Evolutionary conservation across 1,139 yeast species (phyloP).

Genomic region (Yarrowia galli): DNA sequence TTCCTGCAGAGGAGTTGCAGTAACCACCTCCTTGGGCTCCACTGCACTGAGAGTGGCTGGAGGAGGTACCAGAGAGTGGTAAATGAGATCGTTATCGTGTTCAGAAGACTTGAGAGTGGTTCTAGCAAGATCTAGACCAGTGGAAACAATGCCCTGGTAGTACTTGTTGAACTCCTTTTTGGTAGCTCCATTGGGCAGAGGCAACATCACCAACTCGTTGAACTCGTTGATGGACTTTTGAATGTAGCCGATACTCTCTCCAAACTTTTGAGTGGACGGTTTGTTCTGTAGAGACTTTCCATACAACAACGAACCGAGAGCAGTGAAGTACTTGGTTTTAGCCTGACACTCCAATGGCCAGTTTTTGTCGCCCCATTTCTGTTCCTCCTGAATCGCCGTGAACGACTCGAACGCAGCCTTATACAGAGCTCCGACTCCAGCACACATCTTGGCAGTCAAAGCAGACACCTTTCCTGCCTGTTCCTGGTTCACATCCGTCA

Average conservation of each 20-base stretch:
- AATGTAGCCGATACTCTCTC: slow-evolving; percentile 77
- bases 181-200: slow-evolving; percentile 42
- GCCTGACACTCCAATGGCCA: slow-evolving; percentile 57
- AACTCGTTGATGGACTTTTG: slow-evolving; percentile 55
- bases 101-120: slow-evolving; percentile 60
- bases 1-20: slow-evolving; percentile 66
- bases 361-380: slow-evolving; percentile 61
- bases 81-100: slow-evolving; percentile 89
- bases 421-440: slow-evolving; percentile 65
- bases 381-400: slow-evolving; percentile 56
- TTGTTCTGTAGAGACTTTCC: slow-evolving; percentile 59
- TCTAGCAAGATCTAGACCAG: slow-evolving; percentile 50
- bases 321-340: slow-evolving; percentile 57
- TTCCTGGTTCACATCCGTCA: slow-evolving; percentile 64
- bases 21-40: slow-evolving; percentile 79
- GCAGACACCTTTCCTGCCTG: slow-evolving; percentile 56
- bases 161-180: slow-evolving; percentile 42
- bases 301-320: slow-evolving; percentile 61
- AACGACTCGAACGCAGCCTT: slow-evolving; percentile 59
- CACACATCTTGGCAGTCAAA: slow-evolving; percentile 74
- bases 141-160: slow-evolving; percentile 43
- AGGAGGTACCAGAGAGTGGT: slow-evolving; percentile 77
- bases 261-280: slow-evolving; percentile 58
- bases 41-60: slow-evolving; percentile 64
- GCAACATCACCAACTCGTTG: slow-evolving; percentile 45